Evolutionary conservation across 345 rosid genomes (phyloP).

Genomic region (Hypericum androsaemum): DNA sequence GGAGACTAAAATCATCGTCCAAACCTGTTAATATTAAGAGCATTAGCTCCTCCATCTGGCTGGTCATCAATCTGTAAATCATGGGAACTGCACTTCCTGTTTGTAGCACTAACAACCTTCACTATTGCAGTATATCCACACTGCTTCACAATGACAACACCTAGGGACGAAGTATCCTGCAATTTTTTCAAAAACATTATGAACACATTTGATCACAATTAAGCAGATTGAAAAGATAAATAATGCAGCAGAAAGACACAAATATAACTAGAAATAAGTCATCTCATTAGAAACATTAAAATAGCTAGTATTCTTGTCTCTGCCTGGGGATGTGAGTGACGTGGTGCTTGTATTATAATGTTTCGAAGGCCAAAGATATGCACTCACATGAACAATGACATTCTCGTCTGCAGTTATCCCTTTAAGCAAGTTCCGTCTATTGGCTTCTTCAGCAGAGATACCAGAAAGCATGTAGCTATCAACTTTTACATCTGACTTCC

Average conservation of each 20-base stretch:
- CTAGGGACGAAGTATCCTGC: constrained; percentile 83
- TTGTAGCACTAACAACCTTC: constrained; percentile 49
- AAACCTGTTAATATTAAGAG: constrained; percentile 85
- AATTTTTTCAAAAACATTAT: background rate
- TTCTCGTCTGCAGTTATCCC: constrained; percentile 97
- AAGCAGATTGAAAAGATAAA: too few relatives aligned
- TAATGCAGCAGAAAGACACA: too few relatives aligned
- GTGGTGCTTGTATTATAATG: too few relatives aligned
- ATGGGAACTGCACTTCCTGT: constrained; percentile 36
- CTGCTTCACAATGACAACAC: constrained; percentile 76
- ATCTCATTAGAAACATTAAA: too few relatives aligned
- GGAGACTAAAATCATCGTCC: constrained; percentile 5
- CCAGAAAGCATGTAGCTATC: constrained; percentile 59
- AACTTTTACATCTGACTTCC: constrained; percentile 53
- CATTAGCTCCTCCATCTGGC: constrained; percentile 87
- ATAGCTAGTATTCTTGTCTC: too few relatives aligned
- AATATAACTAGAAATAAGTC: too few relatives aligned
- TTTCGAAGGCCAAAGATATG: background rate
- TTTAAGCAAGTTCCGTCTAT: constrained; percentile 71
- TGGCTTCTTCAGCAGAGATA: constrained; percentile 50
- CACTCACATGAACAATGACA: constrained; percentile 82
- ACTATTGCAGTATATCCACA: constrained; percentile 79
- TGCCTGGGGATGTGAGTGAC: too few relatives aligned
- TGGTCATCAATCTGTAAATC: constrained; percentile 77
- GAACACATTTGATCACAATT: too few relatives aligned